Evolutionary conservation across 1,284 basidiomycete species (phyloP).

Genomic region (Irpex rosettiformis): DNA sequence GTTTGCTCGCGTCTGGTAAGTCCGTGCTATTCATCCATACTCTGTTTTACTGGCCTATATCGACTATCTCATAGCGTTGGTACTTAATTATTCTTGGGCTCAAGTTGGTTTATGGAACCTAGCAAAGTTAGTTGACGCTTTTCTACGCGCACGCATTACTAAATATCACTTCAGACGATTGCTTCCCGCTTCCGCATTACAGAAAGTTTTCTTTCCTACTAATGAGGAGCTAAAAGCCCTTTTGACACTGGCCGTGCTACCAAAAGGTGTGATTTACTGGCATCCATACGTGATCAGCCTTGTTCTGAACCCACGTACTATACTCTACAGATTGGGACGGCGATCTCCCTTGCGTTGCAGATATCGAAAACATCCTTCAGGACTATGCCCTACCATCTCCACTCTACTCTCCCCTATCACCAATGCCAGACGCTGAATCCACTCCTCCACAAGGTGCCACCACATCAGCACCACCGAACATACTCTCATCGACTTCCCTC

Average conservation of each 20-base stretch:
- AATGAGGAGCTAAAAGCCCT: conserved; percentile 55
- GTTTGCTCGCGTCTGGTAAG: conserved; percentile 72
- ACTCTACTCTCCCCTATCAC: conserved; percentile 6
- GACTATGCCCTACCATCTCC: conserved; percentile 10
- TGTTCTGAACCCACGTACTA: background rate
- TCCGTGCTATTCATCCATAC: conserved; percentile 7
- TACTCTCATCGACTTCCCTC: conserved; percentile 49
- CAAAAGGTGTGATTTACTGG: conserved; percentile 44
- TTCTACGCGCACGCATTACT: conserved; percentile 2
- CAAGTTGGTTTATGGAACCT: conserved; percentile 78
- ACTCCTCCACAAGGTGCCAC: conserved; percentile 9
- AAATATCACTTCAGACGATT: conserved; percentile 53
- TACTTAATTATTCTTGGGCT: conserved; percentile 82
- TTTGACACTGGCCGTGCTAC: conserved; percentile 53
- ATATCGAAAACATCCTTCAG: conserved; percentile 45
- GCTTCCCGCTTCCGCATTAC: conserved; percentile 65
- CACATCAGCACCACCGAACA: background rate
- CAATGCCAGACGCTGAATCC: background rate
- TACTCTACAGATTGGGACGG: conserved; percentile 56
- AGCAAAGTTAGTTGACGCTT: conserved; percentile 49
- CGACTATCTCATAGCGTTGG: conserved; percentile 47
- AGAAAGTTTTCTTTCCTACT: conserved; percentile 72
- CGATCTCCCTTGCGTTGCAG: conserved; percentile 41
- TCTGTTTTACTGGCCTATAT: background rate
- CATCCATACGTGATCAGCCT: conserved; percentile 6